Percentiles rank a stretch among this genome's conserved stretches.
Evolutionary conservation across 345 rosid genomes (phyloP).

Genomic region (Eucalyptus polybractea): DNA sequence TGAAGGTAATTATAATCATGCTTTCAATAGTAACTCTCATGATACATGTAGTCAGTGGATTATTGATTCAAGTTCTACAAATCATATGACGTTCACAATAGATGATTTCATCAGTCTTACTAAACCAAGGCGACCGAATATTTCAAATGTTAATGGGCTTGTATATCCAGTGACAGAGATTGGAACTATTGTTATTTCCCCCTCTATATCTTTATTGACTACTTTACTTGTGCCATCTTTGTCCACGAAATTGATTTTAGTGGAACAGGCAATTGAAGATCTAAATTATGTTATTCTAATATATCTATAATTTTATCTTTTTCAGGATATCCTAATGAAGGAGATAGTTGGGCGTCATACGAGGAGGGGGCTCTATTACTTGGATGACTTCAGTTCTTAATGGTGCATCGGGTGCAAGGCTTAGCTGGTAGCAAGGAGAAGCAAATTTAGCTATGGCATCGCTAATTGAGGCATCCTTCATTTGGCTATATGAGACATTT

Average conservation of each 20-base stretch:
- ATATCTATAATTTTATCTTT: neutral
- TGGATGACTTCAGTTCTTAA: neutral
- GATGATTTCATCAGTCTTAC: neutral
- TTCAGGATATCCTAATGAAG: neutral
- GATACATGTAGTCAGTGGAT: neutral
- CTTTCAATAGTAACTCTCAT: neutral
- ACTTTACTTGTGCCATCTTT: neutral
- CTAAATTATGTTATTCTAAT: neutral
- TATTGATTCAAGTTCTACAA: no score
- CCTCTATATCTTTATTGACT: no score
- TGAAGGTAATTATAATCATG: neutral
- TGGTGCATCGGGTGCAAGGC: neutral
- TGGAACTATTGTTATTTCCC: neutral
- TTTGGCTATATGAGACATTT: neutral
- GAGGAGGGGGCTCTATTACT: neutral
- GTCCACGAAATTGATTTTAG: neutral
- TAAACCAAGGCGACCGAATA: neutral
- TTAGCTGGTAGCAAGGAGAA: neutral
- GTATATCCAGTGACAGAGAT: fast-evolving
- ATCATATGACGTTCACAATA: neutral
- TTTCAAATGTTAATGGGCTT: neutral
- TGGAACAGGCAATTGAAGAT: neutral
- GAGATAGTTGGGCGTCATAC: neutral
- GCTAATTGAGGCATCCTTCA: neutral
- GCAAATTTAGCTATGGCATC: neutral